Percentiles rank a stretch among this genome's conserved stretches.
Evolutionary conservation across 768 basidiomycete genomes (phyloP).

Genomic region (Auriscalpium orientale): DNA sequence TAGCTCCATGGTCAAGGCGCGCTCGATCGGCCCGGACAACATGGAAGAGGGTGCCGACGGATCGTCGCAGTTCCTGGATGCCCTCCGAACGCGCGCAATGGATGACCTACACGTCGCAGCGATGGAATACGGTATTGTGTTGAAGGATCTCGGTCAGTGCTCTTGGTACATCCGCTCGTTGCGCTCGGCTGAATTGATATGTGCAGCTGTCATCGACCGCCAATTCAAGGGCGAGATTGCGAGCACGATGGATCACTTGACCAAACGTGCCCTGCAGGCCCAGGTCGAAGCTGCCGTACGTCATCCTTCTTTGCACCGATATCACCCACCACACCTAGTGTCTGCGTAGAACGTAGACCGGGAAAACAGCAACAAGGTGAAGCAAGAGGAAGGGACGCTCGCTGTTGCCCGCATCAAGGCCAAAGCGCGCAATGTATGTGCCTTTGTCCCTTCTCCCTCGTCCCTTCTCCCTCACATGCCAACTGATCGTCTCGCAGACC

Average conservation of each 20-base stretch:
- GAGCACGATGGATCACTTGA: constrained; percentile 77
- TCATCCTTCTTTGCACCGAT: constrained; percentile 1
- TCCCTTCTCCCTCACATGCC: not conserved
- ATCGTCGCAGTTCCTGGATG: constrained; percentile 75
- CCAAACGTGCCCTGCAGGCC: constrained; percentile 75
- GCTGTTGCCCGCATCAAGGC: constrained; percentile 74
- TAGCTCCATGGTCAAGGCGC: constrained; percentile 67
- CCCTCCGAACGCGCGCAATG: constrained; percentile 75
- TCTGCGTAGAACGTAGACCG: constrained; percentile 64
- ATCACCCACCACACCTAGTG: not conserved
- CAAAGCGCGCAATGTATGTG: constrained; percentile 44
- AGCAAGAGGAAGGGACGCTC: constrained; percentile 75
- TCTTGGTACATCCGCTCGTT: not conserved
- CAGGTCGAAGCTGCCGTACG: constrained; percentile 81
- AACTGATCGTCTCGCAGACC: constrained; percentile 30
- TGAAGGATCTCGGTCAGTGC: constrained; percentile 66
- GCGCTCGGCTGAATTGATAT: not conserved
- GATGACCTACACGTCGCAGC: constrained; percentile 81
- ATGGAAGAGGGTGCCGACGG: constrained; percentile 63
- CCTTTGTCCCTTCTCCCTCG: no score
- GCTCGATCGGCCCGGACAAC: constrained; percentile 68
- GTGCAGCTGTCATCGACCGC: constrained; percentile 71
- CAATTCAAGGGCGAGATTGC: constrained; percentile 89
- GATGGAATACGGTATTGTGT: constrained; percentile 73
- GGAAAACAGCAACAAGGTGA: constrained; percentile 83